Percentiles rank a stretch among this genome's conserved stretches.
phyloP scores from a whole-genome alignment of 352 stramenopile species.

The Pelagophyceae sp. region DNA sequence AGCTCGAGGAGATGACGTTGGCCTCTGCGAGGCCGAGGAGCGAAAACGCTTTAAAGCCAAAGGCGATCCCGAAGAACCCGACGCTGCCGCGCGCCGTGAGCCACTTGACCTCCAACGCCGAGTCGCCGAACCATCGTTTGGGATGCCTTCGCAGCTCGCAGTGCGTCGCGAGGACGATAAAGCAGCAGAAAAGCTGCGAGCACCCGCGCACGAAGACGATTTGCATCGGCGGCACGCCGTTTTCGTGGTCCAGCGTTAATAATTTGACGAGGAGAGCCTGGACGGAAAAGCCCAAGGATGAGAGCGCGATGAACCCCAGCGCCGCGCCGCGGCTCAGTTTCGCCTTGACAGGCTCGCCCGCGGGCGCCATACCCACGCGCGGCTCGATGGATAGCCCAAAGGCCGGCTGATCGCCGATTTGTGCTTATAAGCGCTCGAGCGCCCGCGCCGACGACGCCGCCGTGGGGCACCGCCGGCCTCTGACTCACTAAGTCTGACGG shows the following conservation, averaged over 20 bases:
- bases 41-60: slow-evolving; percentile 4
- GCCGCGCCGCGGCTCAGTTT: neutral
- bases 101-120: neutral
- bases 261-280: neutral
- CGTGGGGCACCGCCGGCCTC: no score
- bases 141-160: neutral
- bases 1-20: neutral
- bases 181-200: neutral
- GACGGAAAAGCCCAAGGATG: neutral
- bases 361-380: no score
- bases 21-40: slow-evolving; percentile 1
- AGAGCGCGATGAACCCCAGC: neutral
- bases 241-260: neutral
- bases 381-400: no score
- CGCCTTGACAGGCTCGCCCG: no score
- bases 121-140: neutral
- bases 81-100: neutral
- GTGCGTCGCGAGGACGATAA: neutral
- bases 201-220: slow-evolving; percentile 11
- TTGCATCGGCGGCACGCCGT: neutral
- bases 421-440: no score
- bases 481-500: no score
- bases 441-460: no score
- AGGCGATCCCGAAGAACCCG: slow-evolving; percentile 17
- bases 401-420: no score